A percentile compares a stretch with the other conserved stretches of the same genome.
These are phyloP conservation scores for Aspergillus campestris DNA, from an alignment of 495 filamentous ascomycete genomes.

Conservation along the genomic window DNA sequence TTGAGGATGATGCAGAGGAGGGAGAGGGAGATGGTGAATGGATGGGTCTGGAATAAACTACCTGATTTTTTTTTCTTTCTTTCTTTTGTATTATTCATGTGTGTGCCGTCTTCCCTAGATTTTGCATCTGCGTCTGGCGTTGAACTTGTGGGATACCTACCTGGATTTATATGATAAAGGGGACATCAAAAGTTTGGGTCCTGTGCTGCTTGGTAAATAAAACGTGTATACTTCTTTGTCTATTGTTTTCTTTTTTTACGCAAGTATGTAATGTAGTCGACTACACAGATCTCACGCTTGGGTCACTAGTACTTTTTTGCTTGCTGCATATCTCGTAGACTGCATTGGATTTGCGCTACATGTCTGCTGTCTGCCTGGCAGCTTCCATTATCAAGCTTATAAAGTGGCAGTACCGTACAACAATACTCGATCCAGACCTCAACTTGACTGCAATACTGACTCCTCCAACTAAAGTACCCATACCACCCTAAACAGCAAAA, in stretches of 20 bases:
- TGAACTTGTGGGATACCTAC: conserved; percentile 27
- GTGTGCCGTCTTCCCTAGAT: conserved; percentile 8
- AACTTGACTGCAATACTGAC: not conserved
- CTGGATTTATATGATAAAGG: conserved; percentile 16
- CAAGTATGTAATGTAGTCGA: too few relatives aligned
- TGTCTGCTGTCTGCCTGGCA: too few relatives aligned
- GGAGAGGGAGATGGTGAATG: conserved; percentile 30
- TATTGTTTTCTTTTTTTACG: not conserved
- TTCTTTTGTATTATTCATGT: conserved; percentile 13
- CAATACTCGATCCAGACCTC: too few relatives aligned
- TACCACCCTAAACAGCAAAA: conserved; percentile 13
- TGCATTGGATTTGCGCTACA: too few relatives aligned
- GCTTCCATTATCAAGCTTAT: too few relatives aligned
- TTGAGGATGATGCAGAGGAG: conserved; percentile 16
- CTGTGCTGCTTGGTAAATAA: conserved; percentile 2
- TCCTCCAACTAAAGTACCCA: conserved; percentile 17
- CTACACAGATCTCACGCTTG: too few relatives aligned
- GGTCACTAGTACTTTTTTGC: not conserved
- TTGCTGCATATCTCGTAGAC: too few relatives aligned
- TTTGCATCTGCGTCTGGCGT: conserved; percentile 40
- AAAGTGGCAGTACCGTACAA: too few relatives aligned
- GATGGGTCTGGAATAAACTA: conserved; percentile 33
- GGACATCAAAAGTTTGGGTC: conserved; percentile 15
- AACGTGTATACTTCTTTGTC: conserved; percentile 7
- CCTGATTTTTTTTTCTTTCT: conserved; percentile 14